Percentiles rank a stretch among this genome's conserved stretches.
These are phyloP conservation scores for Yarrowia porcina DNA, from an alignment of 805 yeast species.

Conservation along the genomic window DNA sequence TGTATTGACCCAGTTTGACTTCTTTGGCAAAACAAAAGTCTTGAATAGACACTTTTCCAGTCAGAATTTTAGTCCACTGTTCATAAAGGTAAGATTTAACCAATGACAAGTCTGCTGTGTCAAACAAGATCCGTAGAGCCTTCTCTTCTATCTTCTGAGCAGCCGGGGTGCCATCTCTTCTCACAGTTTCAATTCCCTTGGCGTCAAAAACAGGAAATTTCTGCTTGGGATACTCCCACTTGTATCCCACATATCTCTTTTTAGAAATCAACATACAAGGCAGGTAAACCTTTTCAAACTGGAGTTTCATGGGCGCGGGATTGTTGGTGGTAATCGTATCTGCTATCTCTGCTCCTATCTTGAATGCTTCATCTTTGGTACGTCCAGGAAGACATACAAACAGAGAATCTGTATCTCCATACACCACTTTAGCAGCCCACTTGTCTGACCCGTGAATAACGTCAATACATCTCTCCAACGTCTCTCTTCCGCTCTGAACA, in stretches of 20 bases:
- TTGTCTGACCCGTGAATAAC: slow-evolving; percentile 55
- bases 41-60: slow-evolving; percentile 62
- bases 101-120: slow-evolving; percentile 62
- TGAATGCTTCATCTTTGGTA: slow-evolving; percentile 71
- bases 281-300: slow-evolving; percentile 89
- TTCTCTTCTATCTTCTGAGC: slow-evolving; percentile 79
- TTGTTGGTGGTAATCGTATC: slow-evolving; percentile 56
- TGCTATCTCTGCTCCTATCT: slow-evolving; percentile 69
- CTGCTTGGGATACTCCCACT: slow-evolving; percentile 61
- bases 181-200: slow-evolving; percentile 90
- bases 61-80: slow-evolving; percentile 64
- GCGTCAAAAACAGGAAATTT: slow-evolving; percentile 76
- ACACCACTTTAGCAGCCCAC: slow-evolving; percentile 91
- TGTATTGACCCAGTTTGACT: slow-evolving; percentile 80
- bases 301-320: slow-evolving; percentile 78
- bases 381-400: slow-evolving; percentile 89
- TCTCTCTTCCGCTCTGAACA: slow-evolving; percentile 87
- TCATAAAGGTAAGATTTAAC: slow-evolving; percentile 63
- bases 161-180: slow-evolving; percentile 94
- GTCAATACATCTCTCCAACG: slow-evolving; percentile 65
- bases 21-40: slow-evolving; percentile 93
- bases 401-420: slow-evolving; percentile 94
- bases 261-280: slow-evolving; percentile 81
- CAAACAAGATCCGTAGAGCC: slow-evolving; percentile 64
- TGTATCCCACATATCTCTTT: slow-evolving; percentile 86